Conservation (phyloP, 2,329 filamentous ascomycete species). For the Colletotrichum eremochloae region DNA sequence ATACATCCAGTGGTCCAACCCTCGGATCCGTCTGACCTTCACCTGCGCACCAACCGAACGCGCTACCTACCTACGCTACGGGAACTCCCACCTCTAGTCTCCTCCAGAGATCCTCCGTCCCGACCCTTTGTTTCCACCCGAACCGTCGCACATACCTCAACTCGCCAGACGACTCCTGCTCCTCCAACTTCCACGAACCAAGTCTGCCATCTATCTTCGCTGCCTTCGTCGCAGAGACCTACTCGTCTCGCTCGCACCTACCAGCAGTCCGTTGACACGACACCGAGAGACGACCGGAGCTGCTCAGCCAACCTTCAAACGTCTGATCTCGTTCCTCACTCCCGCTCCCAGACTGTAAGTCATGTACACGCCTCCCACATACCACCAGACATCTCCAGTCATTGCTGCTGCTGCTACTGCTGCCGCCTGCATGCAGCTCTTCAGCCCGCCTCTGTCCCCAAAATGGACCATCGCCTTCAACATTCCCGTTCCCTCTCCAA, state of each 20-base stretch:
- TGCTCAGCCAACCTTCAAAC: conserved; percentile 33
- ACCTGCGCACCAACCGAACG: conserved; percentile 10
- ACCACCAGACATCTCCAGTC: conserved; percentile 18
- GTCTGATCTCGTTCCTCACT: conserved; percentile 11
- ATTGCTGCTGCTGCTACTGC: conserved; percentile 15
- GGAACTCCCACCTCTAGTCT: conserved; percentile 21
- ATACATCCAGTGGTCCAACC: conserved; percentile 2
- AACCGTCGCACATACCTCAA: conserved; percentile 36
- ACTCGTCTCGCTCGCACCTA: not conserved
- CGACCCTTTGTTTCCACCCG: conserved; percentile 31
- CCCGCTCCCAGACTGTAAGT: conserved; percentile 28
- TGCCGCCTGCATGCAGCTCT: conserved; percentile 12
- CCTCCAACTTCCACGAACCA: not conserved
- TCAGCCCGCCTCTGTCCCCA: conserved; percentile 1
- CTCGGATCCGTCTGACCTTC: conserved; percentile 22
- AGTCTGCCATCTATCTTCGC: not conserved
- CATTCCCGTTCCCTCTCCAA: conserved; percentile 38
- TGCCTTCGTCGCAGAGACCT: not conserved
- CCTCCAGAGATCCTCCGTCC: conserved; percentile 6
- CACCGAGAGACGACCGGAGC: conserved; percentile 3
- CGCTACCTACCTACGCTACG: conserved; percentile 17
- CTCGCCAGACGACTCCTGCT: not conserved
- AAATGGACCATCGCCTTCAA: conserved; percentile 32
- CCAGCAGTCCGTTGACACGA: conserved; percentile 3
- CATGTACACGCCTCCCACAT: conserved; percentile 3